Conservation (phyloP, 2,329 filamentous ascomycete genomes). For the Cordyceps javanica region DNA sequence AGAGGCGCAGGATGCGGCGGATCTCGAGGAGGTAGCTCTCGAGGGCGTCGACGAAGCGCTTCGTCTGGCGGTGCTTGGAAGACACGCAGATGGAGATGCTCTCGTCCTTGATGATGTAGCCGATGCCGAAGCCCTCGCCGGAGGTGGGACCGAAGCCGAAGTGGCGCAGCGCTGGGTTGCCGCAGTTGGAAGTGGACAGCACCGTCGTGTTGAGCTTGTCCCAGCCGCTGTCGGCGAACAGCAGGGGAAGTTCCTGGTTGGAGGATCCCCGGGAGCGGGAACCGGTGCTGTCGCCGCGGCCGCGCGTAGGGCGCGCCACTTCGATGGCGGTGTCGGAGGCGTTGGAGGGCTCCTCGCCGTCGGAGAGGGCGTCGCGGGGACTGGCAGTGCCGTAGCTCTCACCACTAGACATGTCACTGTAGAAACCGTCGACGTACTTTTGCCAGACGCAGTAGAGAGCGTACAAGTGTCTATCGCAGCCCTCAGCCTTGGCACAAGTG, state of each 20-base stretch:
- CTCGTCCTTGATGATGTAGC: constrained; percentile 98
- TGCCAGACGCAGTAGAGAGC: constrained; percentile 95
- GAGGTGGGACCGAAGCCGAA: constrained; percentile 96
- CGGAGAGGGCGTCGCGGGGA: constrained; percentile 38
- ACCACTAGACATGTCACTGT: constrained; percentile 42
- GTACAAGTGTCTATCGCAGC: constrained; percentile 89
- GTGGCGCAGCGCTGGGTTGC: constrained; percentile 87
- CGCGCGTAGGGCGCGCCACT: constrained; percentile 30
- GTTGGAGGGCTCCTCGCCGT: constrained; percentile 29
- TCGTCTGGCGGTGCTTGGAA: constrained; percentile 90
- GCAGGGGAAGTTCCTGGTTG: constrained; percentile 54
- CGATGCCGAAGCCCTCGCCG: constrained; percentile 91
- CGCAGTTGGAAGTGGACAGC: constrained; percentile 95
- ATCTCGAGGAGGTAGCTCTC: constrained; percentile 91
- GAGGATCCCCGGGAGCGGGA: constrained; percentile 39
- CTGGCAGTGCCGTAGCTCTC: constrained; percentile 61
- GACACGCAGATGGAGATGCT: constrained; percentile 66
- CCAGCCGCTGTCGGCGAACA: constrained; percentile 88
- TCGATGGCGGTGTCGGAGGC: constrained; percentile 27
- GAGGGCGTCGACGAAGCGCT: constrained; percentile 80
- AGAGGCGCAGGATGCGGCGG: constrained; percentile 71
- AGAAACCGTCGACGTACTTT: constrained; percentile 71
- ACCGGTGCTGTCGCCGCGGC: constrained; percentile 49
- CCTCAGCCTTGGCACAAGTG: constrained; percentile 82
- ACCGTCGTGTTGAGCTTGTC: constrained; percentile 94